Conservation (phyloP, 2,329 filamentous ascomycete genomes). For the Microsporum audouinii region DNA sequence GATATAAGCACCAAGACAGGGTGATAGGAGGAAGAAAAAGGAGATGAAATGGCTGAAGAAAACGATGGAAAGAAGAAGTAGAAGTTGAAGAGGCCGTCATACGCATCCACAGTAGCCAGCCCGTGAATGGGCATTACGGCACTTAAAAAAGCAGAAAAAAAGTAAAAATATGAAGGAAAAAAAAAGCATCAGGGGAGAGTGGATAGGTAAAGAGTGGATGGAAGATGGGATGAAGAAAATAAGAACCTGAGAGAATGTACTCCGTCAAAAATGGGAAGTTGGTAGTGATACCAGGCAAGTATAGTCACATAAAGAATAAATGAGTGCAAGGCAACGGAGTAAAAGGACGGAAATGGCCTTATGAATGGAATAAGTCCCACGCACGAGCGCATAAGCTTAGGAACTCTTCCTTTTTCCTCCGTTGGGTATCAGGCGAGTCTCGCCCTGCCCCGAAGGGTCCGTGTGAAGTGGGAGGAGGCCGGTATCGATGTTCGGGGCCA, state of each 20-base stretch:
- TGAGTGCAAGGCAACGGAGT: not conserved
- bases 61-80: not conserved
- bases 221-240: not conserved
- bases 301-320: not conserved
- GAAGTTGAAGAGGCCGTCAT: not conserved
- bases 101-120: conserved; percentile 1
- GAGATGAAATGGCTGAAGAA: not conserved
- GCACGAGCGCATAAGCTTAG: conserved; percentile 73
- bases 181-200: not conserved
- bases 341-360: conserved; percentile 20
- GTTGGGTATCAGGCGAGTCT: conserved; percentile 71
- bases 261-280: not conserved
- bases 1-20: not conserved
- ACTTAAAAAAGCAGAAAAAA: not conserved
- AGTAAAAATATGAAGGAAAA: not conserved
- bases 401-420: conserved; percentile 87
- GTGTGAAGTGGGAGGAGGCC: conserved; percentile 25
- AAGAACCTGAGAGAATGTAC: not conserved
- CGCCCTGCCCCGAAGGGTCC: conserved; percentile 46
- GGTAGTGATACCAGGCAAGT: not conserved
- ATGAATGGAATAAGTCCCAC: conserved; percentile 97
- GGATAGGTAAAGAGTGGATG: not conserved
- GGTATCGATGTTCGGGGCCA: conserved; percentile 45
- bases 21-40: not conserved
- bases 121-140: not conserved